Evolutionary conservation across 441 rosid genomes (phyloP).

Genomic region (Metrosideros polymorpha): DNA sequence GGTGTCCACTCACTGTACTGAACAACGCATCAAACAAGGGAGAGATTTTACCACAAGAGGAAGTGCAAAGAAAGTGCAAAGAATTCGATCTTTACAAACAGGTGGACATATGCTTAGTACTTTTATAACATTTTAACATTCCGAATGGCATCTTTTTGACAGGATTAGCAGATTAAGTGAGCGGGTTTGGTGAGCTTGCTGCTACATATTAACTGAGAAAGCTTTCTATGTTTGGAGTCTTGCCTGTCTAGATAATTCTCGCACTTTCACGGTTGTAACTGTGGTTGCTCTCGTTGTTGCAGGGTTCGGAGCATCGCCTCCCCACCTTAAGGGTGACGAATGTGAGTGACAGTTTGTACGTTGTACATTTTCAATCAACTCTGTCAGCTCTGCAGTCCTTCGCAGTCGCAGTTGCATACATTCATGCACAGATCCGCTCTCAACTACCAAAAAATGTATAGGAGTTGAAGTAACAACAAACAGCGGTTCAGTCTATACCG

Average conservation of each 20-base stretch:
- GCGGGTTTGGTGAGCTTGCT: background rate
- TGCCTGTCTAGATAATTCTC: background rate
- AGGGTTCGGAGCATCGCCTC: conserved; percentile 47
- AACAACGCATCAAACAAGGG: conserved; percentile 23
- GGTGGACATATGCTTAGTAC: conserved; percentile 22
- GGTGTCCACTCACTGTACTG: conserved; percentile 54
- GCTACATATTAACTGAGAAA: background rate
- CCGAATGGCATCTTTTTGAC: background rate
- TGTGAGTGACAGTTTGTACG: conserved; percentile 54
- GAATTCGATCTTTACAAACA: conserved; percentile 43
- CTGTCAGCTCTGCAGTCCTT: conserved; percentile 74
- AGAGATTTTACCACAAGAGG: background rate
- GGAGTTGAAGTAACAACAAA: conserved; percentile 13
- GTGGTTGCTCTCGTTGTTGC: conserved; percentile 10
- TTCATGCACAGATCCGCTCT: conserved; percentile 50
- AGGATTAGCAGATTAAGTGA: background rate
- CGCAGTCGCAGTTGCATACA: conserved; percentile 63
- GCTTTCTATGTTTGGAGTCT: background rate
- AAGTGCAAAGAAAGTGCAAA: conserved; percentile 28
- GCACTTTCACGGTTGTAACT: background rate
- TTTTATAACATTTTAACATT: background rate
- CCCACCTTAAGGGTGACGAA: conserved; percentile 51
- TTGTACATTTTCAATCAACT: conserved; percentile 51
- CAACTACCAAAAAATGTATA: conserved; percentile 41
- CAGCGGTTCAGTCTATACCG: conserved; percentile 11